Base-by-base conservation (phyloP, 2,329 filamentous ascomycete genomes). In the Aureobasidium sp. region DNA sequence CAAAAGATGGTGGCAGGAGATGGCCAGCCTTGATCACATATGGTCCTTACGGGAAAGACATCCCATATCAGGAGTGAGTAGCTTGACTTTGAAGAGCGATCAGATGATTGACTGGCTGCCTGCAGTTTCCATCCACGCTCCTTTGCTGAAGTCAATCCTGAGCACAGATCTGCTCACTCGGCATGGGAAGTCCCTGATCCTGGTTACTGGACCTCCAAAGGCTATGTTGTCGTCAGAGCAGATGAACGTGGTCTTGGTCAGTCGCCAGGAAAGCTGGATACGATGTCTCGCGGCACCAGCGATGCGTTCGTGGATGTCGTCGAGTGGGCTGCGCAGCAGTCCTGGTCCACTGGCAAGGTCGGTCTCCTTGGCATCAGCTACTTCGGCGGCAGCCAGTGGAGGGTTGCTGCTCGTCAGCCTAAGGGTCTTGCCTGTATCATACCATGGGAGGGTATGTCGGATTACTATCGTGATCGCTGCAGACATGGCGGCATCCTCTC, bases 371-470 rank as follows among this genome's bases (percentile, higher is more conserved):
- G 53, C 78, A 82, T 65, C 65, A 65, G 73, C 61, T 82, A 82
- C 70, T 82, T 78, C 63, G 80, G 79, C 37, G 79, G 77, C 3
- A 81, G 76, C 56, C 81, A 83, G 70, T 83, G 81, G 81, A 73
- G 79, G 50, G 80, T 83, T 1, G 80, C 80, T 34, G 80, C 80
- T 2, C 72, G 79, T 5, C 73, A 77, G 47, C 81, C 81, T 0
- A 81, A 80, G 64, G 80, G 80, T 0, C 66, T 84, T 5, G 70
- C 78, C 1, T 78, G 77, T 15, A 80, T 83, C 5, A 75, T 83
- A 50, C 81, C 81, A 0, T 83, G 80, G 80, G 81, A 83, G 66
- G 80, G 81, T 3, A 82, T 82, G 79, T 78, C 76, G 0, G 81
- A 83, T 63, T 82, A 82, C 65, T 83, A 82, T 64, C 75, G 81